A percentile compares a stretch with the other conserved stretches of the same genome.
Evolutionary conservation across 2,329 filamentous ascomycete species (phyloP).

Genomic region (Alternaria metachromatica): DNA sequence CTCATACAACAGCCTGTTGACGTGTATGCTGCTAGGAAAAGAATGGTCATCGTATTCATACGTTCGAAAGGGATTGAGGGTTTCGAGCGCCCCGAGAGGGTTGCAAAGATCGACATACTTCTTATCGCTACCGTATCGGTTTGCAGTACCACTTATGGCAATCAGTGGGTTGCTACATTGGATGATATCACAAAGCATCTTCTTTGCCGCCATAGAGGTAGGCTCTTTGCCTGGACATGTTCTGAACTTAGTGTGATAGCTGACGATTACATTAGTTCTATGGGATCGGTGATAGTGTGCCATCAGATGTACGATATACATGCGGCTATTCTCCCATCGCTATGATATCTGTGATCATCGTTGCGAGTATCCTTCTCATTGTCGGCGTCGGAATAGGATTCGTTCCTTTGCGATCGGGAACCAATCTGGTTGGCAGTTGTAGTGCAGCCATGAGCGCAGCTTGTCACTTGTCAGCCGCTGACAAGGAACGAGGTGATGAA

Average conservation of each 20-base stretch:
- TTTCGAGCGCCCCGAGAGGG: conserved; percentile 41
- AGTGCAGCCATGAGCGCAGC: background rate
- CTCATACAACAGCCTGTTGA: conserved; percentile 56
- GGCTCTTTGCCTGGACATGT: background rate
- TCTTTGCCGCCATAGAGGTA: conserved; percentile 28
- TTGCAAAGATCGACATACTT: conserved; percentile 51
- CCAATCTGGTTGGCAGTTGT: background rate
- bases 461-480: background rate
- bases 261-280: background rate
- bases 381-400: background rate
- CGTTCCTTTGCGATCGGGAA: background rate
- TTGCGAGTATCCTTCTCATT: background rate
- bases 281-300: background rate
- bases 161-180: conserved; percentile 48
- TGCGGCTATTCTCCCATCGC: background rate
- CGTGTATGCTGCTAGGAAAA: conserved; percentile 53
- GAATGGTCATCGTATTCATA: conserved; percentile 56
- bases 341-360: background rate
- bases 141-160: conserved; percentile 46
- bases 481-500: background rate
- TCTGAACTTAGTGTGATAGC: background rate
- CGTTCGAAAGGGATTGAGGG: conserved; percentile 42
- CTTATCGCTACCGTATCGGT: conserved; percentile 49
- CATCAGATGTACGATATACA: background rate
- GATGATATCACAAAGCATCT: conserved; percentile 53